Conservation (phyloP, 2,329 filamentous ascomycete genomes). For the Aspergillus sojae region DNA sequence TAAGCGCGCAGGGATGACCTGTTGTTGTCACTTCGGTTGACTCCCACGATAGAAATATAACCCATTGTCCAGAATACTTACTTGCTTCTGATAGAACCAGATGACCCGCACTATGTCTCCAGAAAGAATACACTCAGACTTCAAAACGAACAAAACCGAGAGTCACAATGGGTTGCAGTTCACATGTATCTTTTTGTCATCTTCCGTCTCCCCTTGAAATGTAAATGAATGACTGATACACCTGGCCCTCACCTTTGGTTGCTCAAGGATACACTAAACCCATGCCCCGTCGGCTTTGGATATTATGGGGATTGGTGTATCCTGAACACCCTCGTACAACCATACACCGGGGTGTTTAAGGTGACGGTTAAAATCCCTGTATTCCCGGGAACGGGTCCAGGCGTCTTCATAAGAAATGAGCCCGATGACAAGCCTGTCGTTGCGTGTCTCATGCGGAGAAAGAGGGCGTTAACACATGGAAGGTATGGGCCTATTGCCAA, state of each 20-base stretch:
- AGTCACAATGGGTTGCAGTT: too few relatives aligned
- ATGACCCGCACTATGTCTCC: neutral
- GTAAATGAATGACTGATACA: neutral
- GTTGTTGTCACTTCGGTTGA: too few relatives aligned
- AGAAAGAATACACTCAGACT: too few relatives aligned
- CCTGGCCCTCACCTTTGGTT: neutral
- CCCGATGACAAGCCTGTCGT: too few relatives aligned
- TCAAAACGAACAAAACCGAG: too few relatives aligned
- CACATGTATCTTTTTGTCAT: too few relatives aligned
- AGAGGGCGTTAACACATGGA: neutral
- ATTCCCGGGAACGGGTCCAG: neutral
- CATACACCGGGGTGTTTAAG: neutral
- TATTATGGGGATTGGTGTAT: neutral
- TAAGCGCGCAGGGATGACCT: too few relatives aligned
- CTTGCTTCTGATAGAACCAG: neutral
- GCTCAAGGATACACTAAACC: neutral
- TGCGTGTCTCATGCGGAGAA: neutral
- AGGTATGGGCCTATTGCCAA: neutral
- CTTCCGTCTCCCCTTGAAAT: too few relatives aligned
- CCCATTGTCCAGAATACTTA: neutral
- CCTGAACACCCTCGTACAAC: neutral
- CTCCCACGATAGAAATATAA: too few relatives aligned
- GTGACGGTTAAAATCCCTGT: neutral
- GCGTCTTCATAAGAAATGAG: too few relatives aligned
- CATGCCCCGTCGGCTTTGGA: neutral